These are phyloP conservation scores for Pisolithus orientalis DNA, from an alignment of 768 basidiomycete genomes.

Conservation along the genomic window DNA sequence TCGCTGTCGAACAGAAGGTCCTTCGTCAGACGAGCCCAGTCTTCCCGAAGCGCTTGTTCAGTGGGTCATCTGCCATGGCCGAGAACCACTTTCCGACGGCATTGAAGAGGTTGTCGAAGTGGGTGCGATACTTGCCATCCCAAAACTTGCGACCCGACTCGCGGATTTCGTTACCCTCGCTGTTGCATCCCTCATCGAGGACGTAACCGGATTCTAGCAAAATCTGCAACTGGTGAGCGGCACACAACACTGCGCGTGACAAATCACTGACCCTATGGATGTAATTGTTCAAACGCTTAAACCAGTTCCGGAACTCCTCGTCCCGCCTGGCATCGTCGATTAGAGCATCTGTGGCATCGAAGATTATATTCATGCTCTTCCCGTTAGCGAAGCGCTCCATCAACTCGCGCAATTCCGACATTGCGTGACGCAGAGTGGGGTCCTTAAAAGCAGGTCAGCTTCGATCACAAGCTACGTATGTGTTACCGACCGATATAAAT, in stretches of 20 bases:
- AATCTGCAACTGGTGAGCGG: slow-evolving; percentile 31
- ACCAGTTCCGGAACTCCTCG: slow-evolving; percentile 70
- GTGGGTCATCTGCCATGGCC: slow-evolving; percentile 78
- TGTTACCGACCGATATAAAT: slow-evolving; percentile 6
- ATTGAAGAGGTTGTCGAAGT: slow-evolving; percentile 79
- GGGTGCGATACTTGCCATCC: slow-evolving; percentile 60
- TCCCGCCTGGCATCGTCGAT: slow-evolving; percentile 73
- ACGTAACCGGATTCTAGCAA: slow-evolving; percentile 82
- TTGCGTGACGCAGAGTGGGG: slow-evolving; percentile 48
- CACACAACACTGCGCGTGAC: background rate
- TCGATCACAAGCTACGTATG: slow-evolving; percentile 9
- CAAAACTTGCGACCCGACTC: slow-evolving; percentile 77
- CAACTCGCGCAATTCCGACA: slow-evolving; percentile 64
- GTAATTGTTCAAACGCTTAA: slow-evolving; percentile 53
- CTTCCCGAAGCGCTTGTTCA: slow-evolving; percentile 79
- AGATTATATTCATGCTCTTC: slow-evolving; percentile 55
- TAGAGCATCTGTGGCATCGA: slow-evolving; percentile 65
- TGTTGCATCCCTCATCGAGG: slow-evolving; percentile 69
- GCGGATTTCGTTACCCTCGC: slow-evolving; percentile 53
- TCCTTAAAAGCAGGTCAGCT: slow-evolving; percentile 33
- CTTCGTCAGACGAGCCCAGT: slow-evolving; percentile 74
- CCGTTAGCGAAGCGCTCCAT: slow-evolving; percentile 90
- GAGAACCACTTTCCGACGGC: slow-evolving; percentile 73
- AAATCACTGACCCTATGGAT: slow-evolving; percentile 48
- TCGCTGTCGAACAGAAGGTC: slow-evolving; percentile 76